These are phyloP conservation scores for Bodo saltans DNA, from an alignment of 78 protist genomes.

Conservation along the genomic window DNA sequence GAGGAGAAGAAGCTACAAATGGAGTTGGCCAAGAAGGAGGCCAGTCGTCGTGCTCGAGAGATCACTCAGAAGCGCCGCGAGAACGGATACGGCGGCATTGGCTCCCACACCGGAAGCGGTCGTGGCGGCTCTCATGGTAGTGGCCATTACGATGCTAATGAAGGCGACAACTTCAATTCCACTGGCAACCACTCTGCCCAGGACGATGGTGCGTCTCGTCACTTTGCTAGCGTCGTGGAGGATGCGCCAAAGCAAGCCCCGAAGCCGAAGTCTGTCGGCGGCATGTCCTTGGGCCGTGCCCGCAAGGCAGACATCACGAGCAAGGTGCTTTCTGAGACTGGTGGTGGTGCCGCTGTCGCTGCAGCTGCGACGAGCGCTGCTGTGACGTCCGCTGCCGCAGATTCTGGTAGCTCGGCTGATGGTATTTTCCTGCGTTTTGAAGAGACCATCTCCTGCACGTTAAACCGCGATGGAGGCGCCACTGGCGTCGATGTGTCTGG, in stretches of 20 bases:
- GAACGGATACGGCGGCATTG: too few relatives aligned
- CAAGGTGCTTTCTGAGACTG: not conserved
- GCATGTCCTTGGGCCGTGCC: not conserved
- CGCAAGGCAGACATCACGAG: not conserved
- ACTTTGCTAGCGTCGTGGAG: not conserved
- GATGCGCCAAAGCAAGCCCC: not conserved
- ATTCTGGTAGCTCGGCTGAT: not conserved
- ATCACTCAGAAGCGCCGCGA: slow-evolving; percentile 15
- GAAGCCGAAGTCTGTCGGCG: not conserved
- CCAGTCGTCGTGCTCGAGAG: slow-evolving; percentile 38
- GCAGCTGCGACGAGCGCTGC: not conserved
- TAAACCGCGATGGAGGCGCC: slow-evolving; percentile 50
- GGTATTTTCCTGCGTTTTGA: slow-evolving; percentile 30
- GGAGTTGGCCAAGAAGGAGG: slow-evolving; percentile 51
- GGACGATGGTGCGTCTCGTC: too few relatives aligned
- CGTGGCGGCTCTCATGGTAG: too few relatives aligned
- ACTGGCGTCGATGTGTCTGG: slow-evolving; percentile 52
- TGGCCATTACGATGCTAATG: too few relatives aligned
- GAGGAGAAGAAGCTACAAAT: slow-evolving; percentile 49
- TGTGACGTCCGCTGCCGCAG: not conserved
- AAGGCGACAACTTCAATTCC: not conserved
- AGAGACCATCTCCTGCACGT: slow-evolving; percentile 20
- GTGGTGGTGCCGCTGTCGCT: not conserved
- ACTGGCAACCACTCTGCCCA: not conserved
- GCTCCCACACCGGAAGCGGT: not conserved